These are phyloP conservation scores for Polyplosphaeria fusca DNA, from an alignment of 495 filamentous ascomycete species.

Conservation along the genomic window DNA sequence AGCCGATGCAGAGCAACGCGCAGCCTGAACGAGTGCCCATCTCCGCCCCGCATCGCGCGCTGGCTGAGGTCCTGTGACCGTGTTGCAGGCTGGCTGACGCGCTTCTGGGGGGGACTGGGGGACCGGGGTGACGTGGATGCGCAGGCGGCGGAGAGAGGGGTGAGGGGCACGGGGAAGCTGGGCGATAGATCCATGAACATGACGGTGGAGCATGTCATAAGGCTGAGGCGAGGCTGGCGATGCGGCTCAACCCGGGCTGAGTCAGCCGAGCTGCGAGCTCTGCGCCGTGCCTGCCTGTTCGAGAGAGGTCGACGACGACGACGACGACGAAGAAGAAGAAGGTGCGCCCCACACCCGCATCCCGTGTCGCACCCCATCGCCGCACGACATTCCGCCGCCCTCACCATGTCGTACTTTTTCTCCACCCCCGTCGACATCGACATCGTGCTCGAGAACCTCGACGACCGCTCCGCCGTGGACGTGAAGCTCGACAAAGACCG, in stretches of 20 bases:
- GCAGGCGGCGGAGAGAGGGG: background rate
- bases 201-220: background rate
- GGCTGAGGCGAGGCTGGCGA: conserved; percentile 5
- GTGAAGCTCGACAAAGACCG: conserved; percentile 97
- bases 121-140: background rate
- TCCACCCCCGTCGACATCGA: conserved; percentile 98
- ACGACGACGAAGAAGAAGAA: too few relatives aligned
- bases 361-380: background rate
- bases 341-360: conserved; percentile 2
- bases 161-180: too few relatives aligned
- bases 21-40: conserved; percentile 4
- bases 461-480: conserved; percentile 91
- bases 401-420: conserved; percentile 92
- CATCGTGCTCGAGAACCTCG: conserved; percentile 90
- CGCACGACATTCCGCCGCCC: background rate
- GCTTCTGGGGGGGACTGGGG: background rate
- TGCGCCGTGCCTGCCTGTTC: conserved; percentile 13
- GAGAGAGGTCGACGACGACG: background rate
- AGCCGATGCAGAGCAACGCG: background rate
- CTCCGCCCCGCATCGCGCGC: conserved; percentile 2
- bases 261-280: background rate
- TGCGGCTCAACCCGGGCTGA: background rate
- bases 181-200: too few relatives aligned
- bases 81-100: background rate
- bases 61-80: conserved; percentile 14